phyloP scores from a whole-genome alignment of 2,329 filamentous ascomycete species.

The Xylariaceae sp. region DNA sequence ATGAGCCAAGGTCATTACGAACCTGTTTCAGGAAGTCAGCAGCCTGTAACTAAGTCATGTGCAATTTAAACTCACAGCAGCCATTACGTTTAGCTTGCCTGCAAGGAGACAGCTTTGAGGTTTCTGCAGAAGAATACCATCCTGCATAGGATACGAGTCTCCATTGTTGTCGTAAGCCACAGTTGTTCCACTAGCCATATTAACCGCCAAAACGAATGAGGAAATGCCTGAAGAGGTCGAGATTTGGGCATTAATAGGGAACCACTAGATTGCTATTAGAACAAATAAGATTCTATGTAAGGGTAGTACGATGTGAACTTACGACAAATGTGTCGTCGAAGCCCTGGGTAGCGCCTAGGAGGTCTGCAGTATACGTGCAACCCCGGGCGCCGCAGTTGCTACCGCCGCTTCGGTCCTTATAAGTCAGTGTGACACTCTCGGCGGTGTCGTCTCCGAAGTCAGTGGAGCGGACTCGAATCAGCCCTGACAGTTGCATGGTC shows the following conservation, averaged over 20 bases:
- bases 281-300: background rate
- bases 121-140: slow-evolving; percentile 61
- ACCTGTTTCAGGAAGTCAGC: slow-evolving; percentile 39
- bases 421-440: slow-evolving; percentile 57
- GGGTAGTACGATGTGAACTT: slow-evolving; percentile 29
- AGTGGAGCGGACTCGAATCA: slow-evolving; percentile 64
- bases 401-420: slow-evolving; percentile 61
- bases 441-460: slow-evolving; percentile 51
- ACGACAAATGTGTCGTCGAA: slow-evolving; percentile 68
- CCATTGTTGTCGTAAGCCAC: slow-evolving; percentile 64
- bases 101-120: slow-evolving; percentile 63
- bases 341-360: slow-evolving; percentile 58
- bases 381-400: slow-evolving; percentile 49
- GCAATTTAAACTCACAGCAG: slow-evolving; percentile 43
- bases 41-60: background rate
- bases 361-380: slow-evolving; percentile 54
- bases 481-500: slow-evolving; percentile 58
- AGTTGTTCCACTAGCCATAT: slow-evolving; percentile 53
- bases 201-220: slow-evolving; percentile 62
- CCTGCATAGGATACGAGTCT: slow-evolving; percentile 59
- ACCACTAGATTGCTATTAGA: slow-evolving; percentile 42
- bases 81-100: slow-evolving; percentile 53
- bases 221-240: slow-evolving; percentile 65
- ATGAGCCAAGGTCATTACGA: slow-evolving; percentile 54
- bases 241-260: slow-evolving; percentile 58